These are phyloP conservation scores for Cornus kousa DNA, from an alignment of 148 eudicot genomes.

Conservation along the genomic window DNA sequence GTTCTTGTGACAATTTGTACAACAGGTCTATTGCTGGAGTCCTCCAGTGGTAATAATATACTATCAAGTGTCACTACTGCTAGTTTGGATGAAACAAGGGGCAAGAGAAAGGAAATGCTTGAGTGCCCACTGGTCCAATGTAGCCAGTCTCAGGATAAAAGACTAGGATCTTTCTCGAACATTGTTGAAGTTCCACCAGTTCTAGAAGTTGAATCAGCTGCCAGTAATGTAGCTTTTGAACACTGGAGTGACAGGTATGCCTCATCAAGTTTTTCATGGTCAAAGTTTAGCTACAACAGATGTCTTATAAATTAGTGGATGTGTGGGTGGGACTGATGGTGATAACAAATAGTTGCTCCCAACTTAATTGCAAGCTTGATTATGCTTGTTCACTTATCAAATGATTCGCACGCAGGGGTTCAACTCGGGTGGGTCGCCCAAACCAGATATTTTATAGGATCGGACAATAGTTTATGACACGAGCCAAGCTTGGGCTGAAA, in stretches of 20 bases:
- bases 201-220: conserved; percentile 17
- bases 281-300: neutral
- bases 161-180: conserved; percentile 8
- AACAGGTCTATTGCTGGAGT: conserved; percentile 17
- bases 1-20: neutral
- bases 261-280: neutral
- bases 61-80: conserved; percentile 11
- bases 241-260: conserved; percentile 24
- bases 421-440: too few species aligned
- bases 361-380: neutral
- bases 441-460: too few species aligned
- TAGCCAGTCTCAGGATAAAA: conserved; percentile 13
- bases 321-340: neutral
- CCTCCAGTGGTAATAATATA: conserved; percentile 13
- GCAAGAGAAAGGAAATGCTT: conserved; percentile 1
- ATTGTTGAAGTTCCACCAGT: conserved; percentile 8
- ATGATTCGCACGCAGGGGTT: too few species aligned
- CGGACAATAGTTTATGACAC: too few species aligned
- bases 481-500: neutral
- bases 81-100: conserved; percentile 15
- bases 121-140: conserved; percentile 11
- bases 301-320: neutral
- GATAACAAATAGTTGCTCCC: neutral
- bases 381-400: neutral
- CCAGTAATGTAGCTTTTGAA: conserved; percentile 14